Conservation (phyloP, 2,329 filamentous ascomycete genomes). For the Rhinocladiella similis region DNA sequence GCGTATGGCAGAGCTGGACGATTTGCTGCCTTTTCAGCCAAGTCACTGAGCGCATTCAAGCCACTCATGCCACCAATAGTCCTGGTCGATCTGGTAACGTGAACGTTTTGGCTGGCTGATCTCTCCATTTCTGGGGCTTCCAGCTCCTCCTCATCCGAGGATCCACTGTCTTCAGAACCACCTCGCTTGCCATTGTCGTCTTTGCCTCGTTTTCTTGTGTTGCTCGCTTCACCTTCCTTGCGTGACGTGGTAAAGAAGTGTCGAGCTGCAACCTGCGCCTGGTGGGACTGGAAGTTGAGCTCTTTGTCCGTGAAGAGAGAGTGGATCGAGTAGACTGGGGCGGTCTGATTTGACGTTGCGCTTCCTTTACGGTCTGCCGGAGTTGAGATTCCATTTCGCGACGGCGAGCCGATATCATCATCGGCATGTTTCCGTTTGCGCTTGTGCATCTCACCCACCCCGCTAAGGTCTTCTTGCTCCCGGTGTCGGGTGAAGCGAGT, state of each 20-base stretch:
- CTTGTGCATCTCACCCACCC: constrained; percentile 47
- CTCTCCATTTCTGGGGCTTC: constrained; percentile 60
- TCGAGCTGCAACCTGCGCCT: constrained; percentile 60
- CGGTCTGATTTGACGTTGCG: constrained; percentile 55
- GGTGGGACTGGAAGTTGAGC: constrained; percentile 61
- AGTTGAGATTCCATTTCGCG: constrained; percentile 49
- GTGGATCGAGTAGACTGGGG: constrained; percentile 61
- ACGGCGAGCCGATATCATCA: constrained; percentile 60
- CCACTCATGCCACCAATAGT: constrained; percentile 51
- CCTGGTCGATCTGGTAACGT: constrained; percentile 55
- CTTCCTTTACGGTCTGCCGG: constrained; percentile 56
- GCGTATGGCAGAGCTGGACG: constrained; percentile 49
- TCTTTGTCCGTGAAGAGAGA: constrained; percentile 69
- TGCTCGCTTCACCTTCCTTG: constrained; percentile 31
- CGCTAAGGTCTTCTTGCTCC: constrained; percentile 52
- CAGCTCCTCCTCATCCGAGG: constrained; percentile 42
- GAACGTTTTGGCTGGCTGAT: constrained; percentile 57
- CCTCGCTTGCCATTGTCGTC: constrained; percentile 41
- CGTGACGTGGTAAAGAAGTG: constrained; percentile 59
- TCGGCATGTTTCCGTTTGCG: constrained; percentile 62
- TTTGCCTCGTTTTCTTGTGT: constrained; percentile 38
- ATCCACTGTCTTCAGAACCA: constrained; percentile 43
- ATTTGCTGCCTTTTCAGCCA: constrained; percentile 51
- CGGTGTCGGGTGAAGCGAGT: constrained; percentile 62
- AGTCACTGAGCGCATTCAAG: constrained; percentile 56